Base-by-base conservation (phyloP, 805 yeast species). In the Wickerhamomyces hampshirensis region DNA sequence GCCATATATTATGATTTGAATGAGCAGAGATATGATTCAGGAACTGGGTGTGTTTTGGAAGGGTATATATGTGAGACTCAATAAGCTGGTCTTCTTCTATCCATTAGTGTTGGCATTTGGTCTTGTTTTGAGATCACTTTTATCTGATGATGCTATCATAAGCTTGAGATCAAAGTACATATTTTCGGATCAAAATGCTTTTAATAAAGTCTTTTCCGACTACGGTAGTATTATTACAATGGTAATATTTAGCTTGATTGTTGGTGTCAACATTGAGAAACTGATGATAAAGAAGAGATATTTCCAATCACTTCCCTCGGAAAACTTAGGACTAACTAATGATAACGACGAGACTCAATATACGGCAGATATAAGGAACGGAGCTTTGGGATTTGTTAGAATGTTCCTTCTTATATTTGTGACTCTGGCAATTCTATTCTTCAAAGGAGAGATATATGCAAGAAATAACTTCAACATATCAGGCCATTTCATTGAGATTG, bases 151-250 rank as follows among this genome's bases (percentile, higher is more conserved):
- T 8, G 11, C 24, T 11, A 21, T 21, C 11, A 11, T 8, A 21
- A 21, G 11, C 11, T 21, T 21, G 24, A 21, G 24, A 21, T 7
- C 7, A 11, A 11, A 11, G 14, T 28, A 28, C 12, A 7, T 38
- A 6, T 31, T 48, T 28, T 33, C 43, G 6, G 44, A 47, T 8
- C n/a, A 24, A 4, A 47, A 42, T 24, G 6, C 38, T 4, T 26
- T 47, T 24, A 49, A 51, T 31, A 11, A 27, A 7, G 3, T 49
- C 5, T 48, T 48, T 35, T 52, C 47, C 2, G 37, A 47, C 8
- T 36, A 47, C 29, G 49, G 51, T 1, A 41, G 42, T 28, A 17
- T 29, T 2, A 16, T 47, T 6, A 47, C 37, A 30, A 38, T 39
- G 4, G 24, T 34, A 2, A 14, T 46, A 2, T 50, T 36, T 23